Evolutionary conservation across 2,329 filamentous ascomycete genomes (phyloP).

Genomic region (Aspergillus vadensis): DNA sequence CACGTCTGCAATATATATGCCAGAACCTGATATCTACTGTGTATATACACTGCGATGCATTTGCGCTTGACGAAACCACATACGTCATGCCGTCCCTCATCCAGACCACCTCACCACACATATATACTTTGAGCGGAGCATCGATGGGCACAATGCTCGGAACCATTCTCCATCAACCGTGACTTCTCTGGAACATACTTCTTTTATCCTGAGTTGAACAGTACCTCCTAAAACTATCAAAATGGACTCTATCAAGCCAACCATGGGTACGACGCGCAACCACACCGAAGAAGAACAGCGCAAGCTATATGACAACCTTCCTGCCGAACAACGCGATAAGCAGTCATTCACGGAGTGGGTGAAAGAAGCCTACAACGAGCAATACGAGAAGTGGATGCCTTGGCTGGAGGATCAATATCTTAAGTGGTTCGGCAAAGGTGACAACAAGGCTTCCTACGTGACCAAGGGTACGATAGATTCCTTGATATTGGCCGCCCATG

Average conservation of each 20-base stretch:
- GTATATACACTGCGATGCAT: background rate
- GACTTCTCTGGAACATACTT: background rate
- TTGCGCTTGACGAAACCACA: background rate
- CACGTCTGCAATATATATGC: background rate
- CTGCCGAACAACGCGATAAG: conserved; percentile 21
- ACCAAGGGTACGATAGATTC: conserved; percentile 49
- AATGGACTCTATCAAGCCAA: conserved; percentile 8
- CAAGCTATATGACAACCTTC: conserved; percentile 22
- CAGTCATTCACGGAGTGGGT: conserved; percentile 43
- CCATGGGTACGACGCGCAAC: conserved; percentile 1
- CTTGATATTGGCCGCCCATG: background rate
- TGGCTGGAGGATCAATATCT: conserved; percentile 60
- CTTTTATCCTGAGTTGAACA: background rate
- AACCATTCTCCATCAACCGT: background rate
- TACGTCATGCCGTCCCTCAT: background rate
- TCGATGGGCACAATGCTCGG: background rate
- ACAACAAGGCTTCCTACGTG: conserved; percentile 59
- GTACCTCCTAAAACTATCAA: background rate
- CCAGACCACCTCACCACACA: background rate
- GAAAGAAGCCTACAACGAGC: conserved; percentile 51
- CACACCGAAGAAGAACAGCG: conserved; percentile 25
- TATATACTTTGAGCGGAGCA: background rate
- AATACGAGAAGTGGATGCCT: conserved; percentile 59
- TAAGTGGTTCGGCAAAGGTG: conserved; percentile 56
- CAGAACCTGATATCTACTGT: background rate